Evolutionary conservation across 2,329 filamentous ascomycete species (phyloP), one percentile per base, ranked within the genome.

Genomic region (Diplocarpon rosae): DNA sequence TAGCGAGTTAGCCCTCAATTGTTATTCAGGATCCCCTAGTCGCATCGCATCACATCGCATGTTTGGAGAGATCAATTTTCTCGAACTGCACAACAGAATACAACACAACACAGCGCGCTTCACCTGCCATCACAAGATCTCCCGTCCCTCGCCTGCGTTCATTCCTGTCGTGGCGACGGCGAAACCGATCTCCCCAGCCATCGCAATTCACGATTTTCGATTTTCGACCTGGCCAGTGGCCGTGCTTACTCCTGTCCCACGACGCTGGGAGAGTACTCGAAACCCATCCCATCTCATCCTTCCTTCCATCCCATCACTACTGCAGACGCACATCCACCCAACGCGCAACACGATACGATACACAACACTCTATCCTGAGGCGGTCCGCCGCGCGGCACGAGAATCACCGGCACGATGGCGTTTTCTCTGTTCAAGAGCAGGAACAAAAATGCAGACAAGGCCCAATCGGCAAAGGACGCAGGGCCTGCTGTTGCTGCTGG

Each of bases 401-500:
- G 20, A 32, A 14, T 11, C 9, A 11, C 33, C 59, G 57, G 62
- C 60, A 65, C 64, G 65, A 88, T 88, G 83, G 80, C 83, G 54
- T 88, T 88, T 65, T 43, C 41, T 28, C 73, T 88, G 50, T 88
- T 88, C 70, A 86, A 86, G 65, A 85, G 80, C 45, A 88, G 87
- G 67, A 87, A 43, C 34, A 37, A 85, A 66, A 74, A 76, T 60
- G 79, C 83, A 63, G 78, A 81, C 57, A 75, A 78, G 60, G 68
- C 67, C 46, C 62, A 45, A 59, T 60, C 39, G 50, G 47, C 30
- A 45, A 56, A 17, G 51, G 50, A 47, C 4, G 7, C 20, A 24
- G 20, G 20, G 20, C 20, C 20, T 3, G 20, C 20, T 7, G 20
- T 7, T 7, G 20, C 20, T 51, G 47, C 17, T n/a, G 53, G 53